Evolutionary conservation across 2,329 filamentous ascomycete species (phyloP), one percentile per base, ranked within the genome.

Genomic region (Alternaria panax): DNA sequence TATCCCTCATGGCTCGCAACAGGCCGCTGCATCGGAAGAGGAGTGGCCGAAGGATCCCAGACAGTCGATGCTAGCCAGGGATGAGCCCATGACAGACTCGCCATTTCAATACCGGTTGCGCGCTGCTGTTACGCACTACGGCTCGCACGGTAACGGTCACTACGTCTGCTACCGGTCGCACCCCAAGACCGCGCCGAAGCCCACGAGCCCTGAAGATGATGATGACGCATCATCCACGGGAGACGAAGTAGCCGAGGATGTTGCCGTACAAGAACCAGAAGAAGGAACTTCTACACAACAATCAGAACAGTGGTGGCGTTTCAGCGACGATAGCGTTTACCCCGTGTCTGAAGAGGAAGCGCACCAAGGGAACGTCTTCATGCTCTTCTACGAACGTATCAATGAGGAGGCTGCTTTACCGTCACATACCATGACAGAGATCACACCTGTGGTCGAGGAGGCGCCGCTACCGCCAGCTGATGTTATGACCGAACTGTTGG

Each of bases 91-190:
- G 83, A 27, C 81, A 28, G 42, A 57, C 7, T 73, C 72, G 20
- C 72, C 70, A 1, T 76, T 75, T 18, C 71, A 89, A 1, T 98
- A 96, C 75, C 87, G 92, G 72, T 82, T 98, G 16, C 87, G 90
- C 53, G 92, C 93, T 28, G 91, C 94, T 0, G 87, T 98, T 9
- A 95, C 92, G 1, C 95, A 98, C 74, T 92, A 91, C 62, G 95
- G 95, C 4, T 85, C 91, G 30, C 95, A 98, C 75, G 93, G 97
- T 63, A 97, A 96, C 69, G 95, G 95, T 0, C 95, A 99, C 79
- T 98, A 99, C 69, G 88, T 97, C 38, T 96, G 92, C 75, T 97
- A 95, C 77, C 86, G 92, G 51, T 91, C 90, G 70, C 89, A 92
- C 70, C 83, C 86, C 20, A 63, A 41, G 30, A 18, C 16, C 20